phyloP scores from a whole-genome alignment of 23 red algal species.

The Gracilaria vermiculophylla region DNA sequence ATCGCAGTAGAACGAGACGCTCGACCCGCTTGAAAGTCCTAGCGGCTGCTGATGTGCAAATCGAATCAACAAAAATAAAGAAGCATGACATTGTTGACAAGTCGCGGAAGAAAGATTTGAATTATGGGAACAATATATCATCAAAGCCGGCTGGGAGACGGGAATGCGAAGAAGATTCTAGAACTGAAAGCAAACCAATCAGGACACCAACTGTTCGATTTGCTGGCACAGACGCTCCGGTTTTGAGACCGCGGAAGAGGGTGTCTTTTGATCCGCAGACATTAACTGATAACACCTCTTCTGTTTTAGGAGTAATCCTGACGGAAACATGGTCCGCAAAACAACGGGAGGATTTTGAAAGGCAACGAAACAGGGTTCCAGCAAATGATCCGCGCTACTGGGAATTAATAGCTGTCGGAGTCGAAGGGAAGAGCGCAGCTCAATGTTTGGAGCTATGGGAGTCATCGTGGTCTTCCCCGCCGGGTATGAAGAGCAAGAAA shows the following conservation, averaged over 20 bases:
- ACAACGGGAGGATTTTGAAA: constrained; percentile 43
- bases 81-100: neutral
- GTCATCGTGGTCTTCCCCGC: constrained; percentile 26
- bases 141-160: neutral
- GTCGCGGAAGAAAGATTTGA: no score
- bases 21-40: neutral
- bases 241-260: neutral
- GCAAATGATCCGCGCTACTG: constrained; percentile 36
- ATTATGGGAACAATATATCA: no score
- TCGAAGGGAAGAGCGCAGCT: constrained; percentile 42
- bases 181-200: neutral
- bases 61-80: neutral
- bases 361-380: constrained; percentile 16
- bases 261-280: neutral
- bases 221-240: neutral
- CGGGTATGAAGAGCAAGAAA: neutral
- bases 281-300: neutral
- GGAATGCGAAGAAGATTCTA: neutral
- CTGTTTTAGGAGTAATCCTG: neutral
- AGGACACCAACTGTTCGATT: neutral
- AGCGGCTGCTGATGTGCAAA: neutral
- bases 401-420: constrained; percentile 28
- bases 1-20: neutral
- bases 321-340: constrained; percentile 2
- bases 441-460: constrained; percentile 51